Evolutionary conservation across 202 grass and related monocot species (phyloP).

Genomic region (Setaria viridis): DNA sequence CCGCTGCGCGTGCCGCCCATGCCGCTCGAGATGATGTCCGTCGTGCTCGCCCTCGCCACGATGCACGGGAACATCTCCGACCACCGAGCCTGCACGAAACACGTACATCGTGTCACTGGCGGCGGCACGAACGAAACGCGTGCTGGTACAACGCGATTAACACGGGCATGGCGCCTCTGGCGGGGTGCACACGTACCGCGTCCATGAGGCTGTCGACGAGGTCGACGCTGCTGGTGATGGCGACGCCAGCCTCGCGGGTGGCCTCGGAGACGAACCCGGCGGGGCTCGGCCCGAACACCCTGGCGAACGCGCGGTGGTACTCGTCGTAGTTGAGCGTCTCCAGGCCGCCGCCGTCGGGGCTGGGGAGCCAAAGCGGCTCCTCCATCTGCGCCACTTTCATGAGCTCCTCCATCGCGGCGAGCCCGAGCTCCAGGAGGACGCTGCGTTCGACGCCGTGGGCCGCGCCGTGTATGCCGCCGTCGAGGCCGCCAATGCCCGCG

Average conservation of each 20-base stretch:
- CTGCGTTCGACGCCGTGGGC: constrained; percentile 57
- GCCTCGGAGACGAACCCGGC: constrained; percentile 72
- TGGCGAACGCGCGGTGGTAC: constrained; percentile 61
- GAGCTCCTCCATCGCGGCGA: constrained; percentile 93
- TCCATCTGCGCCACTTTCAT: constrained; percentile 82
- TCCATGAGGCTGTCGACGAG: constrained; percentile 95
- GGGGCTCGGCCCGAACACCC: constrained; percentile 59
- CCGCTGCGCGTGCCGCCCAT: constrained; percentile 88
- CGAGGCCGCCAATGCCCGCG: constrained; percentile 36
- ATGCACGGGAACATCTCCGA: constrained; percentile 95
- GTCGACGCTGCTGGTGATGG: constrained; percentile 70
- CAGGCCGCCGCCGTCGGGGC: constrained; percentile 39
- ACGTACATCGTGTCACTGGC: background rate
- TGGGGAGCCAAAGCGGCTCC: constrained; percentile 73
- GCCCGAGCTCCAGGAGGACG: constrained; percentile 75
- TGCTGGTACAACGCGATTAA: background rate
- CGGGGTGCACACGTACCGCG: constrained; percentile 49
- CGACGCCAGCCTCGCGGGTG: constrained; percentile 70
- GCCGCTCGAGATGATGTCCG: constrained; percentile 81
- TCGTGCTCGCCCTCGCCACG: constrained; percentile 71
- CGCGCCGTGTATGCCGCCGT: constrained; percentile 28
- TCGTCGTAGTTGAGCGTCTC: constrained; percentile 79
- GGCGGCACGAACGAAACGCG: background rate
- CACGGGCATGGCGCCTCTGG: too few relatives aligned
- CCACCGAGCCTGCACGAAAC: constrained; percentile 63